A percentile compares a stretch with the other conserved stretches of the same genome.
Evolutionary conservation across 2,329 filamentous ascomycete genomes (phyloP).

Genomic region (Xylariaceae sp.): DNA sequence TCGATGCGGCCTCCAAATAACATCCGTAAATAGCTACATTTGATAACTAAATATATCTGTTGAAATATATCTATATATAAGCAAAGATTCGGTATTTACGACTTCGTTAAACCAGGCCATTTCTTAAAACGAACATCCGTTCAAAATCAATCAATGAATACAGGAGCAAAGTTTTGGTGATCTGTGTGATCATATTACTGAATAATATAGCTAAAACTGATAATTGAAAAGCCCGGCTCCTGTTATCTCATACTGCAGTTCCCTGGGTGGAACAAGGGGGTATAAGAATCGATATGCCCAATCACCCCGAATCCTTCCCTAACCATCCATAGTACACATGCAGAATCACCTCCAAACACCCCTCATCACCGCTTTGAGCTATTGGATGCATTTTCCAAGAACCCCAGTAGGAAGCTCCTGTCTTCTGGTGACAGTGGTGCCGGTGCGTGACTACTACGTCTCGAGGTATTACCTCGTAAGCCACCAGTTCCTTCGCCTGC

Average conservation of each 20-base stretch:
- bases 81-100: no score
- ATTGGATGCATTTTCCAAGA: constrained; percentile 62
- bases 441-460: constrained; percentile 54
- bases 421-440: constrained; percentile 69
- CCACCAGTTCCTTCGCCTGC: constrained; percentile 37
- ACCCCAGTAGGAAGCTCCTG: constrained; percentile 75
- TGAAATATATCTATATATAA: no score
- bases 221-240: background rate
- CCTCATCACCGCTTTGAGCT: constrained; percentile 38
- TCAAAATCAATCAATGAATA: no score
- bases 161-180: no score
- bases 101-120: no score
- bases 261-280: background rate
- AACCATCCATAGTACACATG: background rate
- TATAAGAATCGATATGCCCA: background rate
- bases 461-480: constrained; percentile 24
- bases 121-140: no score
- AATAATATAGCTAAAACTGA: background rate
- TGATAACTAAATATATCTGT: background rate
- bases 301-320: background rate
- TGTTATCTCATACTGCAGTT: background rate
- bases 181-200: background rate
- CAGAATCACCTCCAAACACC: background rate
- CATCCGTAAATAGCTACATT: no score
- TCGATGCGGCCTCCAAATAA: no score